Percentiles rank a stretch among this genome's conserved stretches.
These are phyloP conservation scores for Knufia fluminis DNA, from an alignment of 2,329 filamentous ascomycete species.

Conservation along the genomic window DNA sequence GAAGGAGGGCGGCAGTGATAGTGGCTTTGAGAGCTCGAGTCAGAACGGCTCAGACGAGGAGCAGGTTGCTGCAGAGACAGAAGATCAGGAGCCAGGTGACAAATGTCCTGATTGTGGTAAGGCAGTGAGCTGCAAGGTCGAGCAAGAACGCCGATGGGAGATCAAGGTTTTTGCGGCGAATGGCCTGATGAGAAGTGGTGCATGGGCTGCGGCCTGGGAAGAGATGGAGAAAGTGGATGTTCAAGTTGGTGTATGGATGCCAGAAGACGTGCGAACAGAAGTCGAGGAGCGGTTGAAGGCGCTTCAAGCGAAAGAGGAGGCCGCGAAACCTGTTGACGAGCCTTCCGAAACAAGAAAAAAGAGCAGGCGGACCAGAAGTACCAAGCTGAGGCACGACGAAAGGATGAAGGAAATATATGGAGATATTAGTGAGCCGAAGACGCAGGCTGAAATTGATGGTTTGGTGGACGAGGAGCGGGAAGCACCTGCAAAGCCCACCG, in stretches of 20 bases:
- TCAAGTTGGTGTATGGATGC: conserved; percentile 67
- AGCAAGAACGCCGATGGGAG: conserved; percentile 45
- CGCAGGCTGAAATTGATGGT: conserved; percentile 22
- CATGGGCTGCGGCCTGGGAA: conserved; percentile 88
- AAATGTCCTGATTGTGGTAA: conserved; percentile 44
- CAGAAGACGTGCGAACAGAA: conserved; percentile 41
- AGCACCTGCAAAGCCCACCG: neutral
- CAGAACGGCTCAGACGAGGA: conserved; percentile 27
- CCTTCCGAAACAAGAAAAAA: neutral
- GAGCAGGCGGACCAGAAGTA: neutral
- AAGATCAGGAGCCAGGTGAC: conserved; percentile 24
- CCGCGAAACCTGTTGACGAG: conserved; percentile 12
- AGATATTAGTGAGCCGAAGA: conserved; percentile 9
- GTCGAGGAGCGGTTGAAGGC: conserved; percentile 39
- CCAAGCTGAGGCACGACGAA: conserved; percentile 11
- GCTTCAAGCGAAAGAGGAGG: conserved; percentile 29
- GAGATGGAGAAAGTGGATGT: conserved; percentile 99
- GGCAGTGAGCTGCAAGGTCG: conserved; percentile 37
- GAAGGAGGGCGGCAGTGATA: conserved; percentile 20
- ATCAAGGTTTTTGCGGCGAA: conserved; percentile 92
- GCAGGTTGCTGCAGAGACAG: conserved; percentile 18
- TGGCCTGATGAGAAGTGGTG: conserved; percentile 80
- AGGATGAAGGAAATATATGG: conserved; percentile 19
- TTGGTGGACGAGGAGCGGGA: conserved; percentile 12
- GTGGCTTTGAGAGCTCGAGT: conserved; percentile 28